Evolutionary conservation across 257 asterid genomes (phyloP).

Genomic region (Solanum sitiens): DNA sequence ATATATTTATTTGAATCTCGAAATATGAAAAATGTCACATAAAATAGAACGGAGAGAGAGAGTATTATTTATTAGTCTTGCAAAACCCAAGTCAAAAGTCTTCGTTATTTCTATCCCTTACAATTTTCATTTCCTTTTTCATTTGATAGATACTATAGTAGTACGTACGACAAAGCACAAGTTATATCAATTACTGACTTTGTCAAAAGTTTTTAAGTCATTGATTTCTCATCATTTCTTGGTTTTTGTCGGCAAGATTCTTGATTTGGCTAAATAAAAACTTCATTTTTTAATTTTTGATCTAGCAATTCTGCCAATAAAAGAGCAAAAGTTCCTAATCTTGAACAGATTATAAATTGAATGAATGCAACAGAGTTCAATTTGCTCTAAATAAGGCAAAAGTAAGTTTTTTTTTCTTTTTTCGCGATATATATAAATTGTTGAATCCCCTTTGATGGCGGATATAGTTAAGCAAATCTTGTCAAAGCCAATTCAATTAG

Average conservation of each 20-base stretch:
- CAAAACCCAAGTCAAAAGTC: neutral
- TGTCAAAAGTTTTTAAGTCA: neutral
- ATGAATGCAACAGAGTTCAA: neutral
- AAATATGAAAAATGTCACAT: too few relatives aligned
- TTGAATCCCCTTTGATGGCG: constrained; percentile 12
- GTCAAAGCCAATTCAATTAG: constrained; percentile 30
- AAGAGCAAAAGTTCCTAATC: neutral
- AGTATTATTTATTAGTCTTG: neutral
- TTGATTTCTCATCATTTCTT: neutral
- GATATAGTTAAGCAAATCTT: constrained; percentile 36
- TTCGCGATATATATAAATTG: neutral
- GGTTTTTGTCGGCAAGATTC: neutral
- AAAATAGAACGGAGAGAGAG: too few relatives aligned
- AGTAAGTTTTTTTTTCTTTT: neutral
- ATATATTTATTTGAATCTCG: too few relatives aligned
- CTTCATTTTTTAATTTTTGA: neutral
- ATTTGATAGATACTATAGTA: neutral
- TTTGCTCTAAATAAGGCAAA: neutral
- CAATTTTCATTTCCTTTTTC: neutral
- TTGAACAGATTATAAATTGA: neutral
- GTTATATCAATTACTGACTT: neutral
- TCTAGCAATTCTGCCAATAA: neutral
- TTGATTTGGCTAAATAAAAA: neutral
- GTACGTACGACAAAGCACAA: neutral
- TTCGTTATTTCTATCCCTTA: neutral